phyloP scores from a whole-genome alignment of 2,329 filamentous ascomycete genomes.

The Coniosporium tulheliwenetii region DNA sequence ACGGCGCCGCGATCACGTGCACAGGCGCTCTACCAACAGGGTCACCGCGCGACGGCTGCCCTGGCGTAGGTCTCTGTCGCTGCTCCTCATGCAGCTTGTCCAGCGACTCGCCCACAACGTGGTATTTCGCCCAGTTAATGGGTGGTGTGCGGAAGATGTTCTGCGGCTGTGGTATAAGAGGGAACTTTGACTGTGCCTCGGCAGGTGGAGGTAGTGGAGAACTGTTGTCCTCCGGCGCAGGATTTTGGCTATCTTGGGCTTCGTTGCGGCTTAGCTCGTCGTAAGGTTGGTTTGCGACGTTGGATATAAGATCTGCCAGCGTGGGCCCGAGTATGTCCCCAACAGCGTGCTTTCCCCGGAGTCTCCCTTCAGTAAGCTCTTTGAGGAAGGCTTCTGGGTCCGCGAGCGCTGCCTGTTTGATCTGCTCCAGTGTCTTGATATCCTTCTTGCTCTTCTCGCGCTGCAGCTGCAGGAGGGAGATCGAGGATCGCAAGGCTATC shows the following conservation, averaged over 20 bases:
- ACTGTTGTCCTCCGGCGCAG: neutral
- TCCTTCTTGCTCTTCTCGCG: slow-evolving; percentile 62
- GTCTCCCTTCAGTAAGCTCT: slow-evolving; percentile 48
- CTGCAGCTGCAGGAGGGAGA: slow-evolving; percentile 78
- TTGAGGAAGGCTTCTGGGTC: slow-evolving; percentile 57
- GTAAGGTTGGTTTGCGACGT: slow-evolving; percentile 11
- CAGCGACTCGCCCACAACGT: slow-evolving; percentile 69
- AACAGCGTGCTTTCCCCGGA: slow-evolving; percentile 13
- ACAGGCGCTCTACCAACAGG: slow-evolving; percentile 24
- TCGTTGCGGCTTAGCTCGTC: slow-evolving; percentile 7
- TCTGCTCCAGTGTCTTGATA: slow-evolving; percentile 50
- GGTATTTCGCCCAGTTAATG: slow-evolving; percentile 91
- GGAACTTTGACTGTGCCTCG: slow-evolving; percentile 31
- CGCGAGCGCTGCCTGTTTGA: slow-evolving; percentile 54
- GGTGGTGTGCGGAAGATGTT: slow-evolving; percentile 73
- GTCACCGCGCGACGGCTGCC: slow-evolving; percentile 11
- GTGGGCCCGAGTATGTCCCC: slow-evolving; percentile 20
- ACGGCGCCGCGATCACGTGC: slow-evolving; percentile 40
- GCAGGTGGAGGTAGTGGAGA: neutral
- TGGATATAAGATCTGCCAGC: slow-evolving; percentile 20
- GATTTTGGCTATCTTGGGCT: neutral
- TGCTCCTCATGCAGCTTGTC: slow-evolving; percentile 79
- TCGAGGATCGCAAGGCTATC: slow-evolving; percentile 70
- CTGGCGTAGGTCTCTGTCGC: slow-evolving; percentile 39
- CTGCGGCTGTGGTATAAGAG: slow-evolving; percentile 58